A percentile compares a stretch with the other conserved stretches of the same genome.
Evolutionary conservation across 139 green algal species (phyloP).

Genomic region (Klebsormidium nitens): DNA sequence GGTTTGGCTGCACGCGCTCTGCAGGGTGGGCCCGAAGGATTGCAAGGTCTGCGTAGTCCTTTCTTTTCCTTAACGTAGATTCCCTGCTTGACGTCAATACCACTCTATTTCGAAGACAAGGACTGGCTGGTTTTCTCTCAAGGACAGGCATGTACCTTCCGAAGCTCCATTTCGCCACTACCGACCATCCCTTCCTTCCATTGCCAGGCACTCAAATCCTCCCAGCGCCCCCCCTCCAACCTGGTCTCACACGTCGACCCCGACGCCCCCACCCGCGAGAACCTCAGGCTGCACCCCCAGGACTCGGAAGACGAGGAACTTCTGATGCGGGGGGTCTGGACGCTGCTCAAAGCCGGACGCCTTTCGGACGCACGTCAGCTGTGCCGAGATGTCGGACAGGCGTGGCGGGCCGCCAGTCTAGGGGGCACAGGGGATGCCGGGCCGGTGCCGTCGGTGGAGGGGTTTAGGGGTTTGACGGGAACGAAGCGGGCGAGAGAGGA

Average conservation of each 20-base stretch:
- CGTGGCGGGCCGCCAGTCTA: constrained; percentile 34
- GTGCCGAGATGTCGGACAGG: constrained; percentile 34
- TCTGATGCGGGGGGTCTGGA: constrained; percentile 40
- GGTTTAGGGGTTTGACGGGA: not conserved
- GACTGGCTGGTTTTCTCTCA: too few relatives aligned
- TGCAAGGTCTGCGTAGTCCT: too few relatives aligned
- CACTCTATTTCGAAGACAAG: too few relatives aligned
- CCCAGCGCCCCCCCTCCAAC: too few relatives aligned
- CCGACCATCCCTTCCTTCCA: too few relatives aligned
- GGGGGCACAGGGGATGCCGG: constrained; percentile 21
- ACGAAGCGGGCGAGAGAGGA: constrained; percentile 3
- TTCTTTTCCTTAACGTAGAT: too few relatives aligned
- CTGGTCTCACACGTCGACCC: constrained; percentile 33
- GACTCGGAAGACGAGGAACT: constrained; percentile 25
- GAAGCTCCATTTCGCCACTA: too few relatives aligned
- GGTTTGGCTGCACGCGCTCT: too few relatives aligned
- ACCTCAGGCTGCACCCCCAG: constrained; percentile 18
- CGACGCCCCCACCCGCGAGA: constrained; percentile 29
- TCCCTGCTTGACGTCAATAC: too few relatives aligned
- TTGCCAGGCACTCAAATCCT: too few relatives aligned
- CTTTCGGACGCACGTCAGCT: constrained; percentile 28
- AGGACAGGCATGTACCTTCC: too few relatives aligned
- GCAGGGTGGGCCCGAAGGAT: too few relatives aligned
- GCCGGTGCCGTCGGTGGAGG: not conserved
- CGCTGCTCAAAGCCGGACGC: constrained; percentile 23